Percentiles rank a stretch among this genome's conserved stretches.
Evolutionary conservation across 2,329 filamentous ascomycete species (phyloP).

Genomic region (Amauroascus verrucosus): DNA sequence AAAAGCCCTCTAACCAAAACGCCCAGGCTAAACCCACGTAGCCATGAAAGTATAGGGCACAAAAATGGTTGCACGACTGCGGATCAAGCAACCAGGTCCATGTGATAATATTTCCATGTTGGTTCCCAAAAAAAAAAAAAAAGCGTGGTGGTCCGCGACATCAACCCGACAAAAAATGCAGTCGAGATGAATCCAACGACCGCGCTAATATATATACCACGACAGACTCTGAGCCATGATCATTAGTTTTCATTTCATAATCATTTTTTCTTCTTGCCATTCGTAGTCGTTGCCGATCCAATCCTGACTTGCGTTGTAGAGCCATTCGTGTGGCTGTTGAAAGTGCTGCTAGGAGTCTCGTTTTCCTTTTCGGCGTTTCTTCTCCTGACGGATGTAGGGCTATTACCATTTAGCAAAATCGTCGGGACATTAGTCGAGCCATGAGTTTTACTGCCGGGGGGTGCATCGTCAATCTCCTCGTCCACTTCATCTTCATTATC

Average conservation of each 20-base stretch:
- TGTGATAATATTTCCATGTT: neutral
- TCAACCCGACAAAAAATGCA: neutral
- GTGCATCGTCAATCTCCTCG: slow-evolving; percentile 21
- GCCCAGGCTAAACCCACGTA: slow-evolving; percentile 1
- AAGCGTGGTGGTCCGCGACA: neutral
- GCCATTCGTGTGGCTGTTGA: neutral
- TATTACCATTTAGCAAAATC: slow-evolving; percentile 8
- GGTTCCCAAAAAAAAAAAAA: neutral
- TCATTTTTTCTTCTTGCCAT: slow-evolving; percentile 3
- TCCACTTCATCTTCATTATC: slow-evolving; percentile 36
- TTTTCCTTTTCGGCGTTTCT: slow-evolving; percentile 8
- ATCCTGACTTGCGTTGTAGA: neutral
- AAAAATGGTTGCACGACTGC: neutral
- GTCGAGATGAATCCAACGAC: neutral
- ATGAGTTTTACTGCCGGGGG: neutral
- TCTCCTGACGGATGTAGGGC: neutral
- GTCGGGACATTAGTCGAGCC: slow-evolving; percentile 3
- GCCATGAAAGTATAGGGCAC: neutral
- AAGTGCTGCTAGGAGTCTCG: neutral
- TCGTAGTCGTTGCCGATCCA: neutral
- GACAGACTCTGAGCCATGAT: neutral
- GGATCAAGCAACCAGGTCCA: neutral
- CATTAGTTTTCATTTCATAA: neutral
- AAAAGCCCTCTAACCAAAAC: slow-evolving; percentile 6
- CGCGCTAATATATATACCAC: neutral